Evolutionary conservation across 1,139 yeast species (phyloP).

Genomic region (Candida tetrigidarum): DNA sequence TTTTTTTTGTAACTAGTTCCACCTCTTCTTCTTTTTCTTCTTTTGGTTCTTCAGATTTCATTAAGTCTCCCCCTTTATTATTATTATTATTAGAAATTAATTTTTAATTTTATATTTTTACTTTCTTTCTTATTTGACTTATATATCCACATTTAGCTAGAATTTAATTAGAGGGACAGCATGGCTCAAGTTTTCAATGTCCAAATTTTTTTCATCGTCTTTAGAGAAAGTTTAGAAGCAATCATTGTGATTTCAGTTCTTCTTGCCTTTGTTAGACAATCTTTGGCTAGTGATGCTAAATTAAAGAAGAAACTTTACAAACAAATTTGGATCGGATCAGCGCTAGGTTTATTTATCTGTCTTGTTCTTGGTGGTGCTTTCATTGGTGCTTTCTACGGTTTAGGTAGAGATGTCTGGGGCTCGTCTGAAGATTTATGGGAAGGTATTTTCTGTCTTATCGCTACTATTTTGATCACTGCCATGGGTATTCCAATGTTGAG

Average conservation of each 20-base stretch:
- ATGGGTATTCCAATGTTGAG: conserved; percentile 93
- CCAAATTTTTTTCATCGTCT: conserved; percentile 73
- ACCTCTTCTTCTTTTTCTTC: neutral
- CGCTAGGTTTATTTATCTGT: conserved; percentile 69
- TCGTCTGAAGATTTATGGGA: conserved; percentile 88
- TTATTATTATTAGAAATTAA: conserved; percentile 7
- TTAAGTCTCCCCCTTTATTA: conserved; percentile 9
- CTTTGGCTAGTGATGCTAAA: conserved; percentile 57
- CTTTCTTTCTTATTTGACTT: too few relatives aligned
- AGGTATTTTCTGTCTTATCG: conserved; percentile 79
- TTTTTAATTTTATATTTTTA: neutral
- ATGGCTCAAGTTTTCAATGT: conserved; percentile 52
- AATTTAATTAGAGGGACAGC: conserved; percentile 9
- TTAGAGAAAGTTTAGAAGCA: conserved; percentile 89
- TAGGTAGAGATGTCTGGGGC: conserved; percentile 81
- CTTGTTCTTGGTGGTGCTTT: conserved; percentile 76
- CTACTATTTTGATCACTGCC: conserved; percentile 74
- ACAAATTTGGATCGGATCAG: conserved; percentile 81
- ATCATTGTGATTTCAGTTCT: conserved; percentile 83
- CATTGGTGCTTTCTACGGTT: conserved; percentile 76
- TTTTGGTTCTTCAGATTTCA: conserved; percentile 9
- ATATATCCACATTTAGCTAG: too few relatives aligned
- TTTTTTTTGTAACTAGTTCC: neutral
- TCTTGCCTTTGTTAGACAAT: conserved; percentile 83
- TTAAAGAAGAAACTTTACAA: conserved; percentile 61